These are phyloP conservation scores for Verbena officinalis DNA, from an alignment of 257 asterid species.

Conservation along the genomic window DNA sequence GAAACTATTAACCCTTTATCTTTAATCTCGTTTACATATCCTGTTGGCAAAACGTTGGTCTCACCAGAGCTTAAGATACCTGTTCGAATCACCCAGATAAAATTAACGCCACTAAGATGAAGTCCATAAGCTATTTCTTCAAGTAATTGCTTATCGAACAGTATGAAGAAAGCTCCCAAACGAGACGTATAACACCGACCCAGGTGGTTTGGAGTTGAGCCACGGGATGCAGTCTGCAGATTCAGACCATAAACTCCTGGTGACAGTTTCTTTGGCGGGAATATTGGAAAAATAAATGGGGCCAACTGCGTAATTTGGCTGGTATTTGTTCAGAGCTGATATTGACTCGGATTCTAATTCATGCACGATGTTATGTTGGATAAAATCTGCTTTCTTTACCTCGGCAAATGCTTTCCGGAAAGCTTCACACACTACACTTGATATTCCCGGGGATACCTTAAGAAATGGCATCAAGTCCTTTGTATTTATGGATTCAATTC, in stretches of 20 bases:
- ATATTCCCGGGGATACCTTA: conserved; percentile 32
- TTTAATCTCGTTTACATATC: conserved; percentile 25
- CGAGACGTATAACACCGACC: conserved; percentile 63
- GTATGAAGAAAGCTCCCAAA: conserved; percentile 54
- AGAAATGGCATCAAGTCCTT: conserved; percentile 57
- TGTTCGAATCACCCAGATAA: conserved; percentile 65
- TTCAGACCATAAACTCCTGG: conserved; percentile 46
- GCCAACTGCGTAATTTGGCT: conserved; percentile 59
- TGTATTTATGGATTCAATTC: conserved; percentile 52
- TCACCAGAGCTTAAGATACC: conserved; percentile 34
- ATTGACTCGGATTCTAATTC: conserved; percentile 54
- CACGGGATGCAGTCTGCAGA: conserved; percentile 49
- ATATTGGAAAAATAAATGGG: conserved; percentile 38
- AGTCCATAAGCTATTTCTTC: conserved; percentile 60
- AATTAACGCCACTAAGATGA: conserved; percentile 50
- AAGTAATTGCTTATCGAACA: conserved; percentile 36
- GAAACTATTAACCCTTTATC: conserved; percentile 43
- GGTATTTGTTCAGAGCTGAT: conserved; percentile 41
- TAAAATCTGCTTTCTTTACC: conserved; percentile 60
- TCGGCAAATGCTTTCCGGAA: conserved; percentile 45
- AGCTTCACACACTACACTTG: conserved; percentile 31
- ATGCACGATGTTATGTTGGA: conserved; percentile 62
- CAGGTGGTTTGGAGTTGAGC: conserved; percentile 45
- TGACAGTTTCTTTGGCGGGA: conserved; percentile 17
- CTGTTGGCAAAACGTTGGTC: conserved; percentile 26